Conservation (phyloP, 2,329 filamentous ascomycete species). For the Sporothrix variecibatus region DNA sequence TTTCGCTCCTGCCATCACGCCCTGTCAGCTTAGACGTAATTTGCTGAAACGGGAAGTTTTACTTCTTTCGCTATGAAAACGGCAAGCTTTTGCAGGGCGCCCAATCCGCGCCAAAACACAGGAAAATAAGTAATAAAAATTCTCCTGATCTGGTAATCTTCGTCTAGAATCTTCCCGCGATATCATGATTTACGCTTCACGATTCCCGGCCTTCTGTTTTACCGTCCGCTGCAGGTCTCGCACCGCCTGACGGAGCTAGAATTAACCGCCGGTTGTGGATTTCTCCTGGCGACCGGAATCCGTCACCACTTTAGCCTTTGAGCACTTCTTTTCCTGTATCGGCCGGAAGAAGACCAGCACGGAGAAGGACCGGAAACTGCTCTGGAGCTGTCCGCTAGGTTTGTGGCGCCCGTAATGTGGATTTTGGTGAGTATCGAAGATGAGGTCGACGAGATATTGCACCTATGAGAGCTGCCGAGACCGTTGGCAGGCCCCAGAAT, state of each 20-base stretch:
- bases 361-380: background rate
- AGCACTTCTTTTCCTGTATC: background rate
- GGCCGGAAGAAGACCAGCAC: constrained; percentile 1
- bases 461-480: constrained; percentile 13
- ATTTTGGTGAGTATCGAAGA: background rate
- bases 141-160: background rate
- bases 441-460: constrained; percentile 16
- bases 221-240: background rate
- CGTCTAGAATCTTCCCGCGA: background rate
- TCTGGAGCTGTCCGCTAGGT: background rate
- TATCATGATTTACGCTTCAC: background rate
- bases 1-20: background rate
- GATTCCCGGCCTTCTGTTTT: background rate
- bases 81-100: background rate
- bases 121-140: background rate
- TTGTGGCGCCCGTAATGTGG: background rate
- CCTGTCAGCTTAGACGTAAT: background rate
- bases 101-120: background rate
- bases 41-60: constrained; percentile 5
- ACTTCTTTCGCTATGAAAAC: background rate
- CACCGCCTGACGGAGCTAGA: background rate
- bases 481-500: background rate
- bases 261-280: background rate
- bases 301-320: no score
- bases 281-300: background rate